Evolutionary conservation across 495 filamentous ascomycete genomes (phyloP), one percentile per base, ranked within the genome.

Genomic region (Symbiotaphrina buchneri): DNA sequence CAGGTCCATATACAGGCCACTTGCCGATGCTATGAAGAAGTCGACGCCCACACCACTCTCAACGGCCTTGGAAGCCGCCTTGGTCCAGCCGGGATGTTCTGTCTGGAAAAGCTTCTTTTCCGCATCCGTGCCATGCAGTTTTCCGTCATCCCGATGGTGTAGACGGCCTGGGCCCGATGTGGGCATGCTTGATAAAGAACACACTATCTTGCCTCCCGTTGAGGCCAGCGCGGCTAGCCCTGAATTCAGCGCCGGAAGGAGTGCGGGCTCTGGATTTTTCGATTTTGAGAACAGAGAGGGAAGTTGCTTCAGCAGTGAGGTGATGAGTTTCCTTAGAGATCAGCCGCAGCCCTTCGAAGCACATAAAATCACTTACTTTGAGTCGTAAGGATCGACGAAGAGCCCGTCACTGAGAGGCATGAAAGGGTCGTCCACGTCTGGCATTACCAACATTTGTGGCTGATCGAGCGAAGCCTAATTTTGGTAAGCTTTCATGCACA

Each of bases 391-490:
- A 48, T 99, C 87, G 3, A 93, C 85, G 50, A 99, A 94, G 3
- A 95, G 57, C 6, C 84, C 84, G 29, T 92, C 76, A 39, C 75
- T 80, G 10, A 95, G 56, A 27, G 90, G 87, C 5, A 94, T 74
- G 47, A 99, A 99, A 0, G 87, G 85, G 40, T 99, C 87, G 40
- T 99, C 82, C 33, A 99, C 65, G 46, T 99, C 87, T 6, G 87
- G 78, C 82, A 95, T 92, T 11, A 95, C 83, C 58, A 95, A 69
- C 85, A 95, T 94, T 44, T 99, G 87, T 4, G 87, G 79, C 54
- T 81, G 70, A 29, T 91, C 78, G 18, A 93, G 54, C 18, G 67
- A 55, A 13, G 80, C 54, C 75, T 81, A 39, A 27, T 3, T 15
- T 8, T 10, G 35, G 28, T n/a, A 31, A 33, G 11, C 30, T 21